Evolutionary conservation across 495 filamentous ascomycete genomes (phyloP).

Genomic region (Aspergillus olivimuriae): DNA sequence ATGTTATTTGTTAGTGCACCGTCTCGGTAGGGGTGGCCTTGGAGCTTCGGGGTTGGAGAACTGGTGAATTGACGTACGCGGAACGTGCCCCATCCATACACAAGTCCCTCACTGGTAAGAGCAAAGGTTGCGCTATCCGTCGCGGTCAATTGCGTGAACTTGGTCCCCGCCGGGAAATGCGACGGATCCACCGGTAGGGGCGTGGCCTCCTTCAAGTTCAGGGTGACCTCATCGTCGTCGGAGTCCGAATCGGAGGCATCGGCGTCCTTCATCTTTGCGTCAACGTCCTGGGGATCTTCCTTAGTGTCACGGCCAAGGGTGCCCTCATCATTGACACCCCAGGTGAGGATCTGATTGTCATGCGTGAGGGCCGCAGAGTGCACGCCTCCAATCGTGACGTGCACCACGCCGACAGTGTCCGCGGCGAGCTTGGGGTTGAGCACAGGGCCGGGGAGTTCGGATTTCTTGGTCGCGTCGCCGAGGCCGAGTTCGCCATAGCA

Average conservation of each 20-base stretch:
- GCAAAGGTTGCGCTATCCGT: slow-evolving; percentile 59
- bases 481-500: slow-evolving; percentile 47
- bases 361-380: slow-evolving; percentile 58
- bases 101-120: slow-evolving; percentile 55
- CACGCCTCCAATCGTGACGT: slow-evolving; percentile 60
- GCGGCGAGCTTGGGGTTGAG: slow-evolving; percentile 42
- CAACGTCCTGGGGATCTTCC: slow-evolving; percentile 46
- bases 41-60: no score
- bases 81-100: slow-evolving; percentile 75
- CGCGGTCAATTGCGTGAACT: slow-evolving; percentile 54
- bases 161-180: slow-evolving; percentile 44
- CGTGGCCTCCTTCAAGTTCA: slow-evolving; percentile 55
- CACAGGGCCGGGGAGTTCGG: slow-evolving; percentile 46
- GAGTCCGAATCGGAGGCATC: slow-evolving; percentile 17
- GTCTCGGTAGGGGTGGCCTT: no score
- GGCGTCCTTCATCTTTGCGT: slow-evolving; percentile 31
- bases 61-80: no score
- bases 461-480: slow-evolving; percentile 38
- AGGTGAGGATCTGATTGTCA: slow-evolving; percentile 61
- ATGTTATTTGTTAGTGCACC: slow-evolving; percentile 1
- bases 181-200: slow-evolving; percentile 43
- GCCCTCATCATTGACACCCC: slow-evolving; percentile 69
- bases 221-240: slow-evolving; percentile 41
- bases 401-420: slow-evolving; percentile 47
- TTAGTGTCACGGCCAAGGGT: slow-evolving; percentile 61